These are phyloP conservation scores for Trametes pubescens DNA, from an alignment of 1,284 basidiomycete species.

Conservation along the genomic window DNA sequence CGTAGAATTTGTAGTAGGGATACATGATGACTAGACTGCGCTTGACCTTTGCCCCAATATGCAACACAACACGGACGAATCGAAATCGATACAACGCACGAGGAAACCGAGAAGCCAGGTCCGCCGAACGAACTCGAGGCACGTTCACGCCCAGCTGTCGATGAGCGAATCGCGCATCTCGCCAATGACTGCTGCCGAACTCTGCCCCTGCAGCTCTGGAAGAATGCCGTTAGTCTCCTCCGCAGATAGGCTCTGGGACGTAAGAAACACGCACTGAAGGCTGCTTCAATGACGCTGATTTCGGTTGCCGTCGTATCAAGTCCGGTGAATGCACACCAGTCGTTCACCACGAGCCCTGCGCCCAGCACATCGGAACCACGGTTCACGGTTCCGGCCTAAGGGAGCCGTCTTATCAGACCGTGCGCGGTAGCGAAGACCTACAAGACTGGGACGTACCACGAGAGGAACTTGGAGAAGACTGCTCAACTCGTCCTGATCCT, in stretches of 20 bases:
- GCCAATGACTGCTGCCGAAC: slow-evolving; percentile 86
- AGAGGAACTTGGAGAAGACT: slow-evolving; percentile 95
- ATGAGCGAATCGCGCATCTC: slow-evolving; percentile 96
- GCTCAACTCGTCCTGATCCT: slow-evolving; percentile 98
- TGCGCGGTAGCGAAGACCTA: slow-evolving; percentile 1
- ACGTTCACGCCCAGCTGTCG: slow-evolving; percentile 88
- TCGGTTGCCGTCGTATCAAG: slow-evolving; percentile 98
- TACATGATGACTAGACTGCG: slow-evolving; percentile 29
- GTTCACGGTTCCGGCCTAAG: slow-evolving; percentile 95
- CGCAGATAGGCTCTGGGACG: slow-evolving; percentile 16
- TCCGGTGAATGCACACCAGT: slow-evolving; percentile 98
- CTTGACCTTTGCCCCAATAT: slow-evolving; percentile 22
- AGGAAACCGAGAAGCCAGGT: slow-evolving; percentile 11
- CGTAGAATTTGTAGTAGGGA: slow-evolving; percentile 23
- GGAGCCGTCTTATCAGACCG: slow-evolving; percentile 19
- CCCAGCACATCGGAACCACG: slow-evolving; percentile 98
- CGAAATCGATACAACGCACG: slow-evolving; percentile 27
- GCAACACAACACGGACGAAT: slow-evolving; percentile 26
- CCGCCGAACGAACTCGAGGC: slow-evolving; percentile 11
- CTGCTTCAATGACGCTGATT: slow-evolving; percentile 96
- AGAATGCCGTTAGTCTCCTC: slow-evolving; percentile 20
- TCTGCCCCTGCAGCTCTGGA: slow-evolving; percentile 89
- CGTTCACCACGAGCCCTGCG: slow-evolving; percentile 97
- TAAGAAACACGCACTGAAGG: slow-evolving; percentile 80
- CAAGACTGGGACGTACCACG: slow-evolving; percentile 68